Conservation (phyloP, 371 early-diverging fungal genomes). For the Mortierella sp. region DNA sequence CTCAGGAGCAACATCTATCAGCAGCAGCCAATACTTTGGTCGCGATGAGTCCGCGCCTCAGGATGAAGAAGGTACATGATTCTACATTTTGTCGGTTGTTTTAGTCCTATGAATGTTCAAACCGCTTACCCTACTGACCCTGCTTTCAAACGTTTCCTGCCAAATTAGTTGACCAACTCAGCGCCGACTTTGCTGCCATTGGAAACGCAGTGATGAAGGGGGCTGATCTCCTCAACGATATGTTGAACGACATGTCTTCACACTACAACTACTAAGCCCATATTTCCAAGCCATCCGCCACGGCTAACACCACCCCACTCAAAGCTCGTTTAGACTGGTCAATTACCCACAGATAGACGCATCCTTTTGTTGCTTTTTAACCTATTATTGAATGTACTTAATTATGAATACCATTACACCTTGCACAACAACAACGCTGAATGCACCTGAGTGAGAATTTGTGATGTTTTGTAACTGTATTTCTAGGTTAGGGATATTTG, state of each 20-base stretch:
- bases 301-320: conserved; percentile 2
- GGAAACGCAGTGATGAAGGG: conserved; percentile 80
- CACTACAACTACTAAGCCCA: conserved; percentile 55
- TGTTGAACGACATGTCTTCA: conserved; percentile 57
- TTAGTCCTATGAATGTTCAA: neutral
- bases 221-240: conserved; percentile 50
- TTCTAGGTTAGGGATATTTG: neutral
- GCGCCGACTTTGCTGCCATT: conserved; percentile 76
- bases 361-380: neutral
- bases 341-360: neutral
- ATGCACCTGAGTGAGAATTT: neutral
- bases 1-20: conserved; percentile 80
- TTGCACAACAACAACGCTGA: neutral
- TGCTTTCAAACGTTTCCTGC: neutral
- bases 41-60: conserved; percentile 66
- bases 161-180: conserved; percentile 44
- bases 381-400: conserved; percentile 6
- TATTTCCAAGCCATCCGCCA: neutral
- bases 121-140: neutral
- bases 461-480: neutral
- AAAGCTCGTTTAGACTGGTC: conserved; percentile 11
- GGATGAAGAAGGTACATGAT: conserved; percentile 37
- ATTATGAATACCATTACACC: neutral
- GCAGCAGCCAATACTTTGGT: conserved; percentile 87
- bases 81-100: neutral